Conservation (phyloP, 441 rosid genomes). For the Macaranga tanarius region DNA sequence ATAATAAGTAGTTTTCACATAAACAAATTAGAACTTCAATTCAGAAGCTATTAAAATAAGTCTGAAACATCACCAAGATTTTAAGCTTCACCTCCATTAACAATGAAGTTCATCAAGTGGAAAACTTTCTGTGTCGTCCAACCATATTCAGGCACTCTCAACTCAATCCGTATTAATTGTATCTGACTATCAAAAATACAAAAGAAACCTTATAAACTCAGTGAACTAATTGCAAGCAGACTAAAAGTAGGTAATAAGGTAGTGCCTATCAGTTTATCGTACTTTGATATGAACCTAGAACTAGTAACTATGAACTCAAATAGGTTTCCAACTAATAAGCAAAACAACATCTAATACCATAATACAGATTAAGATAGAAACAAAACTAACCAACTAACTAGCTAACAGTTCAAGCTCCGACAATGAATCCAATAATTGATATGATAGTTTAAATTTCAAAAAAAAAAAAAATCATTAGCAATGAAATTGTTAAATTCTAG, state of each 20-base stretch:
- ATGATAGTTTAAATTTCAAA: neutral
- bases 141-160: conserved; percentile 90
- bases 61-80: no score
- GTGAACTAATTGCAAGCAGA: conserved; percentile 6
- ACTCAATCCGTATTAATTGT: conserved; percentile 79
- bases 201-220: neutral
- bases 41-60: neutral
- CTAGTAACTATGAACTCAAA: neutral
- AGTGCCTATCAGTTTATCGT: no score
- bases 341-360: neutral
- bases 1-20: conserved; percentile 6
- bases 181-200: conserved; percentile 41
- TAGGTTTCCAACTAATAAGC: neutral
- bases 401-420: neutral
- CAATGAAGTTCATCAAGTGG: conserved; percentile 86
- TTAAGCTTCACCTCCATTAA: conserved; percentile 62
- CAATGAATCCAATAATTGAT: neutral
- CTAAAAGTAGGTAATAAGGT: neutral
- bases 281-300: neutral
- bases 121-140: conserved; percentile 97
- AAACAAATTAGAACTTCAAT: neutral
- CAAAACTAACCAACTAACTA: neutral
- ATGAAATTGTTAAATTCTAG: neutral
- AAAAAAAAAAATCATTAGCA: neutral
- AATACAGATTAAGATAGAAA: neutral